Evolutionary conservation across 225 moss, liverwort and hornwort genomes (phyloP).

Genomic region (Physcomitrium patens): DNA sequence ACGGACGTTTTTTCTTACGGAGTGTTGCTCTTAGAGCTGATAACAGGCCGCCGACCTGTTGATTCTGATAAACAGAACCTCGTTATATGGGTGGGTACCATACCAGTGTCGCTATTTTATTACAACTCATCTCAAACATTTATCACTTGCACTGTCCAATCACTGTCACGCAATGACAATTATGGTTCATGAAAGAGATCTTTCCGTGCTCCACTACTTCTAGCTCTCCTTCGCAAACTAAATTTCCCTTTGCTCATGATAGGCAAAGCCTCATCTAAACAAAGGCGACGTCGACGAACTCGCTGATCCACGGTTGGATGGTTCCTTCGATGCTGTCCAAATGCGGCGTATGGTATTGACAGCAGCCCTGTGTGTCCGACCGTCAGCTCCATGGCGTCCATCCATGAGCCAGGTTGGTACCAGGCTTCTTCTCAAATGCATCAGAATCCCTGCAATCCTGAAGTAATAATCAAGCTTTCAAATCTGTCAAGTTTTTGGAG

Average conservation of each 20-base stretch:
- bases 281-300: constrained; percentile 48
- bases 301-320: constrained; percentile 50
- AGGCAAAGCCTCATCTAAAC: constrained; percentile 61
- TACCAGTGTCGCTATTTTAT: not conserved
- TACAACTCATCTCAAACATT: not conserved
- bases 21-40: constrained; percentile 64
- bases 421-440: not conserved
- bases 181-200: not conserved
- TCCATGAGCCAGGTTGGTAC: constrained; percentile 58
- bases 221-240: not conserved
- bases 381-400: constrained; percentile 65
- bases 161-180: not conserved
- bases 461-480: too few relatives aligned
- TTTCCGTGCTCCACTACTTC: not conserved
- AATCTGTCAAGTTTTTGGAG: too few relatives aligned
- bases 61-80: constrained; percentile 62
- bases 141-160: not conserved
- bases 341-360: constrained; percentile 60
- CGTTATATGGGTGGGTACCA: constrained; percentile 56
- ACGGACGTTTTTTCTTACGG: constrained; percentile 67
- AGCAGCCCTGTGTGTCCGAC: constrained; percentile 58
- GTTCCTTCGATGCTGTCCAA: constrained; percentile 51
- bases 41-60: constrained; percentile 58
- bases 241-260: not conserved
- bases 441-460: not conserved